phyloP scores from a whole-genome alignment of 441 rosid genomes.

The Syzygium syzygioides region DNA sequence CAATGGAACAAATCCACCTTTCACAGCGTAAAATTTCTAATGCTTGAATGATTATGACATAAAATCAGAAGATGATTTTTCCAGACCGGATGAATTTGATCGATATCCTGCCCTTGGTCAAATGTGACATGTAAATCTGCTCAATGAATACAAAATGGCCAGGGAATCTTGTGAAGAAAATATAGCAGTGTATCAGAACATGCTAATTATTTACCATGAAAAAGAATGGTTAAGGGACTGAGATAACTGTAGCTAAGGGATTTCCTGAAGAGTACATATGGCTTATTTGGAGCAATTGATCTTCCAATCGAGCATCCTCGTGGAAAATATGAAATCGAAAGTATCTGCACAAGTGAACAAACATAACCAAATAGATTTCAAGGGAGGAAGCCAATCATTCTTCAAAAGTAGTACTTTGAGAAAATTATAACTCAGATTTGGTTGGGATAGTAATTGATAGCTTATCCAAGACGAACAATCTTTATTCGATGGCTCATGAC shows the following conservation, averaged over 20 bases:
- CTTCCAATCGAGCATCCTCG: no score
- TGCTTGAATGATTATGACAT: background rate
- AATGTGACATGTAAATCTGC: background rate
- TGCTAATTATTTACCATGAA: background rate
- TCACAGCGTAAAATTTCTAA: no score
- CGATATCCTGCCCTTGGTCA: background rate
- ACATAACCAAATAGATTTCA: no score
- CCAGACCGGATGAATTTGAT: background rate
- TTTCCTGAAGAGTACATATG: no score
- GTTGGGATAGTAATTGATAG: background rate
- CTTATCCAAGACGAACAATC: background rate
- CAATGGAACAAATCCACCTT: background rate
- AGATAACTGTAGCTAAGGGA: no score
- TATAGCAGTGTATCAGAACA: background rate
- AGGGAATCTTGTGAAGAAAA: background rate
- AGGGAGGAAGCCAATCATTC: no score
- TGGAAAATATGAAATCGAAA: no score
- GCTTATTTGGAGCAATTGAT: no score
- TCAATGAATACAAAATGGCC: background rate
- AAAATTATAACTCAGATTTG: no score
- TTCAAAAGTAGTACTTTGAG: no score
- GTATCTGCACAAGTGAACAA: no score
- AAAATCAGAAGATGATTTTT: background rate
- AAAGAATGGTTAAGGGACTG: no score
- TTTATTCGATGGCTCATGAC: background rate